Conservation (phyloP, 2,329 filamentous ascomycete species). For the Lizonia empirigonia region DNA sequence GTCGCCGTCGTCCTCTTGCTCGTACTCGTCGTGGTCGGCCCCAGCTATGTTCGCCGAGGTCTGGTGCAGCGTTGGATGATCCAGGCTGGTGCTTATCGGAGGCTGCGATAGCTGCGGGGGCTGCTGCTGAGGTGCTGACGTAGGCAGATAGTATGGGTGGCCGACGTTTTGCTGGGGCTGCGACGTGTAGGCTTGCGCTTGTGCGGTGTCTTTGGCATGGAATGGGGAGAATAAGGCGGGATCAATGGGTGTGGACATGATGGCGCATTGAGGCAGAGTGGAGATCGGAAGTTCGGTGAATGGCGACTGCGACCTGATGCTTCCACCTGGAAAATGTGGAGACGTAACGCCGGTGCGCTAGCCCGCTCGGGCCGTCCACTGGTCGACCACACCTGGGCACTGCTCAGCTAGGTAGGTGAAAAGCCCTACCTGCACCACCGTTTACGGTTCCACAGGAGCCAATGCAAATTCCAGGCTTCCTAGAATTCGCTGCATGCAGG, state of each 20-base stretch:
- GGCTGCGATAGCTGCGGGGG: conserved; percentile 23
- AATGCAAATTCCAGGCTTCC: too few relatives aligned
- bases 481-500: too few relatives aligned
- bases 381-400: too few relatives aligned
- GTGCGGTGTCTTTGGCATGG: conserved; percentile 22
- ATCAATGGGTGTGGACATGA: conserved; percentile 42
- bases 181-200: conserved; percentile 32
- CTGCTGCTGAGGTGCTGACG: conserved; percentile 29
- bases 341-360: too few relatives aligned
- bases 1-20: conserved; percentile 33
- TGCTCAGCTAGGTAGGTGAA: too few relatives aligned
- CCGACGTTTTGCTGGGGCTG: conserved; percentile 30
- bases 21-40: conserved; percentile 34
- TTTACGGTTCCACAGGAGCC: too few relatives aligned
- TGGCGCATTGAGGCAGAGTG: conserved; percentile 4
- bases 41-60: conserved; percentile 34
- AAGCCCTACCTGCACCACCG: too few relatives aligned
- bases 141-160: conserved; percentile 44
- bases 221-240: conserved; percentile 37
- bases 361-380: too few relatives aligned
- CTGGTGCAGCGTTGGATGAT: conserved; percentile 44
- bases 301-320: background rate
- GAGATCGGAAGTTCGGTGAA: conserved; percentile 5
- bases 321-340: background rate
- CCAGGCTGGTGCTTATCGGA: conserved; percentile 29